Evolutionary conservation across 2,329 filamentous ascomycete genomes (phyloP).

Genomic region (Leptosphaerulina australis): DNA sequence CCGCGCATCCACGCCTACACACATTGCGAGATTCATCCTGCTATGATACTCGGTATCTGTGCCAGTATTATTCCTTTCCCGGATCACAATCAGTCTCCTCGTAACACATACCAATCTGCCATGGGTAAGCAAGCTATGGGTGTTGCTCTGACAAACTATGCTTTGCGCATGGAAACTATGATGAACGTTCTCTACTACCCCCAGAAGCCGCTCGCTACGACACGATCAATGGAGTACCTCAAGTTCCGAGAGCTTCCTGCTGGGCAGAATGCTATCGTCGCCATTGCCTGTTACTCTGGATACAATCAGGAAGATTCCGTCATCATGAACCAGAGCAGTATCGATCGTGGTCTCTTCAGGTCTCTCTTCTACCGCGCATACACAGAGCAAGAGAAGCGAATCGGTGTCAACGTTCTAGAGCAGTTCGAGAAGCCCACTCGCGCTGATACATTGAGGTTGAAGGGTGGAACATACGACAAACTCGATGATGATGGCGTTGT

Average conservation of each 20-base stretch:
- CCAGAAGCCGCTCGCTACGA: conserved; percentile 95
- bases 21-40: conserved; percentile 98
- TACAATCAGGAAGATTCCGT: conserved; percentile 99
- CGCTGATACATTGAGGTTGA: conserved; percentile 85
- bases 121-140: conserved; percentile 99
- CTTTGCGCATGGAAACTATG: conserved; percentile 98
- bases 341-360: conserved; percentile 95
- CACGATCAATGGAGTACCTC: conserved; percentile 96
- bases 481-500: conserved; percentile 96
- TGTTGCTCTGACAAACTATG: conserved; percentile 96
- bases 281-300: conserved; percentile 94
- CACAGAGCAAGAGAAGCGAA: conserved; percentile 94
- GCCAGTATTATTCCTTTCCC: conserved; percentile 99
- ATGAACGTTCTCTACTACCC: conserved; percentile 98
- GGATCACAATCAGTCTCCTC: conserved; percentile 97
- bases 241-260: conserved; percentile 97
- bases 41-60: conserved; percentile 98
- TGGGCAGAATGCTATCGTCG: conserved; percentile 97
- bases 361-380: conserved; percentile 98
- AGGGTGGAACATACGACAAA: conserved; percentile 96
- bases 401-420: conserved; percentile 91
- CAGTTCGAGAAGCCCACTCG: conserved; percentile 94
- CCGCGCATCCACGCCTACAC: conserved; percentile 90
- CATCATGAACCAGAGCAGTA: conserved; percentile 99
- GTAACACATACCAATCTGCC: conserved; percentile 98